Evolutionary conservation across 768 basidiomycete species (phyloP), one percentile per base, ranked within the genome.

Genomic region (Dioszegia hungarica): DNA sequence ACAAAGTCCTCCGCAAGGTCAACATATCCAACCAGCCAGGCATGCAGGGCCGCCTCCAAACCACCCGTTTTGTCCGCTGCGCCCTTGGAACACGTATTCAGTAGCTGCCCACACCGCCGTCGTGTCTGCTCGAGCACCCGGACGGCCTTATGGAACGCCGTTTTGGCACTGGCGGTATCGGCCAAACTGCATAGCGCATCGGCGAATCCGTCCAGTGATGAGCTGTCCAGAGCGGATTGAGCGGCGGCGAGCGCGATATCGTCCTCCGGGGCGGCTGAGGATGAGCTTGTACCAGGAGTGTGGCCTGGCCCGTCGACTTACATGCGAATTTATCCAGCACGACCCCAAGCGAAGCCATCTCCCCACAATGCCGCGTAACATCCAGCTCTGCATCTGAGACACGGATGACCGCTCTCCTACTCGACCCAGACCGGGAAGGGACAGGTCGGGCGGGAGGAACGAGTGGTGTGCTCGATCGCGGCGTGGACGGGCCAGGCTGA

Each of bases 121-220:
- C 72, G 56, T 33, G 62, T 45, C 27, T 64, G 41, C 55, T 67
- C 69, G 22, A 65, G 29, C 37, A 39, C 57, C 36, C 72, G 22
- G 24, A 44, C 12, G 25, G 61, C 63, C 48, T 74, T 67, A 20
- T 46, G 62, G 10, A 65, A 46, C 17, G 46, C 48, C n/a, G 39
- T 20, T 19, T 22, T 8, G 5, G 43, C 49, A 3, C 44, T 29
- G 6, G 61, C 56, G n/a, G 53, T 25, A 15, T 53, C 28, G 4
- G 15, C 29, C 15, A 65, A 38, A 29, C 38, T 46, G 3, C 43
- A 19, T 29, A 69, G 41, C 10, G 60, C 47, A 24, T 61, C 47
- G 27, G 51, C 40, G 8, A 66, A 27, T 0, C 19, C 19, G 0
- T 33, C 11, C 12, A 57, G 34, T 15, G 38, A 29, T 2, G n/a